Percentiles rank a stretch among this genome's conserved stretches.
Conservation (phyloP, 177 flowering plant species). For the Vitis hybrid region DNA sequence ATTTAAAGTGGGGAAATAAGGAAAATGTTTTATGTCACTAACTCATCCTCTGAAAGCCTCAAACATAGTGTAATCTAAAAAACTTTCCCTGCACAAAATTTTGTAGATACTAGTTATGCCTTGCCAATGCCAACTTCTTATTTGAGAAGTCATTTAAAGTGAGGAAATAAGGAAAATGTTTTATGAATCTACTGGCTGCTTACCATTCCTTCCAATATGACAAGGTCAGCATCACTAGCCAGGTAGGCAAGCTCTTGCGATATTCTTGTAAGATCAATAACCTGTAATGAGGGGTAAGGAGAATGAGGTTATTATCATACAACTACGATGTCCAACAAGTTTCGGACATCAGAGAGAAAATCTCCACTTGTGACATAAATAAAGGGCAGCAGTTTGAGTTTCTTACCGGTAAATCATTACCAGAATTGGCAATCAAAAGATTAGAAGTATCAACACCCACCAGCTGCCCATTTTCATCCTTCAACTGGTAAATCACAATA, state of each 20-base stretch:
- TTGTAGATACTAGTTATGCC: too few relatives aligned
- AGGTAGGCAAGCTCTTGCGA: slow-evolving; percentile 91
- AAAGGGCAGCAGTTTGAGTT: slow-evolving; percentile 5
- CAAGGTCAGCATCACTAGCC: slow-evolving; percentile 86
- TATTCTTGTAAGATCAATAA: slow-evolving; percentile 84
- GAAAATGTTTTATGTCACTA: too few relatives aligned
- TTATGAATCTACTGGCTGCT: background rate
- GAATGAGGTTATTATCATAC: background rate
- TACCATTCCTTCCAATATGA: slow-evolving; percentile 98
- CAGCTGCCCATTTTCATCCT: slow-evolving; percentile 79
- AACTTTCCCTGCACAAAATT: too few relatives aligned
- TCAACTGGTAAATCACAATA: slow-evolving; percentile 55
- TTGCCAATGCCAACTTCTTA: too few relatives aligned
- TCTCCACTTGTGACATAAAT: background rate
- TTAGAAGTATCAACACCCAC: slow-evolving; percentile 81
- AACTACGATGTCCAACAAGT: background rate
- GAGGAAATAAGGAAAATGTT: too few relatives aligned
- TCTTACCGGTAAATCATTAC: slow-evolving; percentile 98
- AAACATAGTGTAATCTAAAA: too few relatives aligned
- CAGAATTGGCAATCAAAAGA: slow-evolving; percentile 91
- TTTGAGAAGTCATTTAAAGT: too few relatives aligned
- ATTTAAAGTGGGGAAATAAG: too few relatives aligned
- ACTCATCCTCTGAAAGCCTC: too few relatives aligned
- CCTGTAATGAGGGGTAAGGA: slow-evolving; percentile 43
- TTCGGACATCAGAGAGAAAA: background rate